These are phyloP conservation scores for Exophiala viscosa DNA, from an alignment of 2,329 filamentous ascomycete species.

Conservation along the genomic window DNA sequence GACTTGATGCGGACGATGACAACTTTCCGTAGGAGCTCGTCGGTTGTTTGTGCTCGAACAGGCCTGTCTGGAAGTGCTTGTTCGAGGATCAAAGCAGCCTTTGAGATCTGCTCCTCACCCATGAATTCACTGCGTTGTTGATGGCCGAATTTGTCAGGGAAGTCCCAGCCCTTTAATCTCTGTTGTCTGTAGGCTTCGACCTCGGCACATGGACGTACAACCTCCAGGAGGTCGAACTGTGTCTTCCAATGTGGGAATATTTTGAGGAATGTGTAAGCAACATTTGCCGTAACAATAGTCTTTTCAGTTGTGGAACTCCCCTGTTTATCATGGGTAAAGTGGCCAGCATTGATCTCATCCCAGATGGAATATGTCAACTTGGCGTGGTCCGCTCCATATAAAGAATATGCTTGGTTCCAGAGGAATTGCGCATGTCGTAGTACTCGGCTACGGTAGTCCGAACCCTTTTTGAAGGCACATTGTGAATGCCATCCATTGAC, in stretches of 20 bases:
- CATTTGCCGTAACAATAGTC: constrained; percentile 69
- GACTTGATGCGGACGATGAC: constrained; percentile 46
- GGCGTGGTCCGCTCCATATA: constrained; percentile 37
- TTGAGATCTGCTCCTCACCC: not conserved
- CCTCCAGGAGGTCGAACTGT: constrained; percentile 47
- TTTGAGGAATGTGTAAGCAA: constrained; percentile 57
- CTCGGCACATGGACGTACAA: constrained; percentile 43
- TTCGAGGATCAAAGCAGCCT: constrained; percentile 13
- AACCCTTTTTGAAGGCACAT: constrained; percentile 35
- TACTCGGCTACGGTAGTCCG: constrained; percentile 65
- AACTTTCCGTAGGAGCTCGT: constrained; percentile 26
- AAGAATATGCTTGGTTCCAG: constrained; percentile 58
- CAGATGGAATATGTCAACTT: constrained; percentile 49
- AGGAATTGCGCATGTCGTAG: constrained; percentile 61
- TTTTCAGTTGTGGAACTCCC: constrained; percentile 25
- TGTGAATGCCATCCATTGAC: constrained; percentile 51
- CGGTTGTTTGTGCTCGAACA: not conserved
- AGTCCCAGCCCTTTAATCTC: constrained; percentile 7
- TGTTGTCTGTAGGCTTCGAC: constrained; percentile 1
- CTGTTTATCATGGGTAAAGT: constrained; percentile 32
- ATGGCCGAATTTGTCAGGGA: not conserved
- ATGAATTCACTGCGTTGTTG: constrained; percentile 3
- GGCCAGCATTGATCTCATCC: constrained; percentile 47
- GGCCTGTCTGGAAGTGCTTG: not conserved
- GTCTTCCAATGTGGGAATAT: constrained; percentile 37